Conservation (phyloP, 805 yeast species). For the Yueomyces sinensis region DNA sequence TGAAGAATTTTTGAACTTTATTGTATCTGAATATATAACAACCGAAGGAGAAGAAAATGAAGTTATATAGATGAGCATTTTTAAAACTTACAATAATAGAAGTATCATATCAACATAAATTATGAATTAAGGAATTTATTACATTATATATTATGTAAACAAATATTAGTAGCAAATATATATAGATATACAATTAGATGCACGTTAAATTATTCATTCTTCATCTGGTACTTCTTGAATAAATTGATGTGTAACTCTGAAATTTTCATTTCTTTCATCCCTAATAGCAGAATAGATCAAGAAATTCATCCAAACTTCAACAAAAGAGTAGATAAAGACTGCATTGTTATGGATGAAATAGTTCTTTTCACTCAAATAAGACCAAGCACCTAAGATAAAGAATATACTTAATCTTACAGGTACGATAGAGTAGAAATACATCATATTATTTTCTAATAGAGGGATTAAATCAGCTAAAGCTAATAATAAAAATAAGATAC, state of each 20-base stretch:
- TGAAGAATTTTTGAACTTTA: conserved; percentile 23
- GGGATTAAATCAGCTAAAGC: conserved; percentile 48
- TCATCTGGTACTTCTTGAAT: conserved; percentile 2
- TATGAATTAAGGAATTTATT: no score
- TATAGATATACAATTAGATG: background rate
- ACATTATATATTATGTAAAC: no score
- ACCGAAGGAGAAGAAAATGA: background rate
- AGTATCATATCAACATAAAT: no score
- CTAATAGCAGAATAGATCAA: conserved; percentile 46
- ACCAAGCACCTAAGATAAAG: conserved; percentile 36
- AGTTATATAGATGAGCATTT: no score
- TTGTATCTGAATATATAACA: conserved; percentile 15
- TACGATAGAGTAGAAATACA: conserved; percentile 45
- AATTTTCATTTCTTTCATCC: conserved; percentile 45
- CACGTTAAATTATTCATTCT: background rate
- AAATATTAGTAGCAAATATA: no score
- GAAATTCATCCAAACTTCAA: conserved; percentile 61
- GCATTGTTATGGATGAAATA: conserved; percentile 43
- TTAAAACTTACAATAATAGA: no score
- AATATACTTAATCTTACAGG: conserved; percentile 41
- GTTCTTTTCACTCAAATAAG: conserved; percentile 34
- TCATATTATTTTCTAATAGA: conserved; percentile 29
- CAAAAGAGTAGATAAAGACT: conserved; percentile 44
- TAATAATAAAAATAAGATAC: conserved; percentile 31
- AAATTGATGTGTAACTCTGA: conserved; percentile 24